Base-by-base conservation (phyloP, 306 rosid species). In the Abrus pulchellus region DNA sequence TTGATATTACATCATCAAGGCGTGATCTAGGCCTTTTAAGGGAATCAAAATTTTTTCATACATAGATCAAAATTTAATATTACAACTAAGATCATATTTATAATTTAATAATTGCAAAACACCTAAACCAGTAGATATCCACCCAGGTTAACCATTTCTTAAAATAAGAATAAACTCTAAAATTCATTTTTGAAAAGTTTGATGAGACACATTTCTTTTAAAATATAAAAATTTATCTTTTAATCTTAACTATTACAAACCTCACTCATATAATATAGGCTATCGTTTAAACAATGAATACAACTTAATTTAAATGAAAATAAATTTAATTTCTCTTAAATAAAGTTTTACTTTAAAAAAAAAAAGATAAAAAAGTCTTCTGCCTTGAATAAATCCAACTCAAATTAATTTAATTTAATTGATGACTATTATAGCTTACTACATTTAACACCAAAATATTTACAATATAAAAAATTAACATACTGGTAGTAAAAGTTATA, bases 1-100 rank as follows among this genome's bases (percentile, higher is more conserved):
- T 30, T 69, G 61, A 47, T 5, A 43, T 43, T 7, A 73, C 81
- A 74, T 66, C 74, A 73, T 47, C 77, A 27, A 56, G 60, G 76
- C 82, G 56, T 56, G 82, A 68, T 45, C 14, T 57, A 27, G 63
- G 82, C 82, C 11, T 27, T 33, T 27, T 30, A 27, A 57, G 43
- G 66, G 66, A 65, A 72, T 55, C 62, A 5, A 36, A 9, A 65
- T 47, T 1, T 36, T 63, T 36, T 28, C 2, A 10, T 73, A 7
- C 3, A 1, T 34, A 4, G 52, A 48, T 48, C 10, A 11, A 32
- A 79, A n/a, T 54, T 56, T 28, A 62, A 20, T 29, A 43, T 61
- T 64, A 6, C 3, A 44, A 36, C 40, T 36, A 36, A 36, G n/a
- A 70, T 60, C 12, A 9, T 54, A 57, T 65, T 33, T 72, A 56